These are phyloP conservation scores for Rhodotorula paludigena DNA, from an alignment of 768 basidiomycete species.

Conservation along the genomic window DNA sequence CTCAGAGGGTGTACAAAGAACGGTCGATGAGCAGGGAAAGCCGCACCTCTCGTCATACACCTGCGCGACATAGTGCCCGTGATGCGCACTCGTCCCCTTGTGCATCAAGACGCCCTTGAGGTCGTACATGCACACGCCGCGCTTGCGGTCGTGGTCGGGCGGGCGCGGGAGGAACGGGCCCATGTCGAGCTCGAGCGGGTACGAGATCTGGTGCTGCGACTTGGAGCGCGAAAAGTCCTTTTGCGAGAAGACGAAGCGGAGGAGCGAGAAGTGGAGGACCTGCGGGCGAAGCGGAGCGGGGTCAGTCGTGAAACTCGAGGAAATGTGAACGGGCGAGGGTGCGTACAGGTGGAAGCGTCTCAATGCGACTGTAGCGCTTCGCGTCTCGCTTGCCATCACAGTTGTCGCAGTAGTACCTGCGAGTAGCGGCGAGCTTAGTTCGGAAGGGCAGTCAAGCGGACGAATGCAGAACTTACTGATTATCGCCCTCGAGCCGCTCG, in stretches of 20 bases:
- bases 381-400: constrained; percentile 74
- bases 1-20: no score
- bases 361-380: constrained; percentile 66
- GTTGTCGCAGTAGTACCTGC: constrained; percentile 71
- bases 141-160: not conserved
- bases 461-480: constrained; percentile 55
- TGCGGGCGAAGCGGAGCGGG: not conserved
- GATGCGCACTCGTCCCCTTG: constrained; percentile 86
- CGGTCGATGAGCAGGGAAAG: constrained; percentile 11
- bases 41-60: constrained; percentile 64
- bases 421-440: not conserved
- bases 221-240: constrained; percentile 77
- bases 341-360: constrained; percentile 63
- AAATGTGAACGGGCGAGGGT: not conserved
- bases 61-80: constrained; percentile 82
- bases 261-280: constrained; percentile 78
- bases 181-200: constrained; percentile 72
- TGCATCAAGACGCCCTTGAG: constrained; percentile 79
- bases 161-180: constrained; percentile 57
- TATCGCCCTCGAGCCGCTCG: constrained; percentile 74
- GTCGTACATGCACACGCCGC: constrained; percentile 57
- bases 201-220: constrained; percentile 72
- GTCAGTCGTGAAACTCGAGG: not conserved
- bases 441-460: not conserved
- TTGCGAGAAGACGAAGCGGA: constrained; percentile 87